These are phyloP conservation scores for Agrocybe praecox DNA, from an alignment of 768 basidiomycete species.

Conservation along the genomic window DNA sequence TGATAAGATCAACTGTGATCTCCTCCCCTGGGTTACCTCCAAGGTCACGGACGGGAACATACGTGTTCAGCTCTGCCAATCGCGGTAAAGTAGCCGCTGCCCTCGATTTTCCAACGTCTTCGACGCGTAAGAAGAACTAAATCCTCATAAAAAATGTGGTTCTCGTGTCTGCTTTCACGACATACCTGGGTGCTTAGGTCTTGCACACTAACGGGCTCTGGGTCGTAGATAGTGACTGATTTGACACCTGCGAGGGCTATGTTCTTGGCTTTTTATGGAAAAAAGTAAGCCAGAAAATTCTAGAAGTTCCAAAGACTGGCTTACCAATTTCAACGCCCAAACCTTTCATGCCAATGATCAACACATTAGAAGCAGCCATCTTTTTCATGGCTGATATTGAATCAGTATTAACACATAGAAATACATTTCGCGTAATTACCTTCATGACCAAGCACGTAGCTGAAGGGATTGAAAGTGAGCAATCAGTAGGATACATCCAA, in stretches of 20 bases:
- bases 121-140: constrained; percentile 91
- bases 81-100: constrained; percentile 87
- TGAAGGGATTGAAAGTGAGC: background rate
- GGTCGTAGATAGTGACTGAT: constrained; percentile 94
- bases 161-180: constrained; percentile 10
- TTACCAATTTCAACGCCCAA: constrained; percentile 93
- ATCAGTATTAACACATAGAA: background rate
- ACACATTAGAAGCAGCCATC: constrained; percentile 95
- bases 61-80: constrained; percentile 91
- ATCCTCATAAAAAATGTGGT: background rate
- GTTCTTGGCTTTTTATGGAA: constrained; percentile 75
- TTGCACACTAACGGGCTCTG: constrained; percentile 81
- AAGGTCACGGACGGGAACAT: constrained; percentile 92
- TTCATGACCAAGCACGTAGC: constrained; percentile 97
- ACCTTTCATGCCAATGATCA: constrained; percentile 90
- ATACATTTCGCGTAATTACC: constrained; percentile 44
- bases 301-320: constrained; percentile 6
- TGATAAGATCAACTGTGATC: constrained; percentile 78
- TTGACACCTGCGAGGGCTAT: constrained; percentile 95
- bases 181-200: constrained; percentile 92
- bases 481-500: background rate
- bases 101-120: constrained; percentile 86
- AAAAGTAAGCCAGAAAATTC: constrained; percentile 6
- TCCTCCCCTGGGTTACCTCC: constrained; percentile 76
- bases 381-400: constrained; percentile 89